These are phyloP conservation scores for Magnolia sinica DNA, from an alignment of 164 flowering plant genomes.

Conservation along the genomic window DNA sequence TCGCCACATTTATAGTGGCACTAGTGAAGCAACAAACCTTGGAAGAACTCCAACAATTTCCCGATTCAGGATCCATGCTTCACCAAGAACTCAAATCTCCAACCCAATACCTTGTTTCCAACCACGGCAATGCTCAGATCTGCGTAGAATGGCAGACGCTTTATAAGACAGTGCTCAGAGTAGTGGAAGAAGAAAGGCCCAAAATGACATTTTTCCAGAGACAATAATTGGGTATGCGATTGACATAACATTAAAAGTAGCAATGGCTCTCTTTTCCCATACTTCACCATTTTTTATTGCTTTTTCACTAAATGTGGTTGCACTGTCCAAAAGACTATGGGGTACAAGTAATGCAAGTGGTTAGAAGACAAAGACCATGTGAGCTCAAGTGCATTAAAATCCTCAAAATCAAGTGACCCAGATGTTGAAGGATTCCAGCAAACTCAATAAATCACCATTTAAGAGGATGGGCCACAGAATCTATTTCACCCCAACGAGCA, in stretches of 20 bases:
- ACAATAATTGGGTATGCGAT: slow-evolving; percentile 22
- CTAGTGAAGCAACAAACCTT: slow-evolving; percentile 22
- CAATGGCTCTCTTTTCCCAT: neutral
- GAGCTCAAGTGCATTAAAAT: neutral
- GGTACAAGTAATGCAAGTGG: neutral
- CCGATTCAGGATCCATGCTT: slow-evolving; percentile 22
- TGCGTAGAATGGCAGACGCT: slow-evolving; percentile 28
- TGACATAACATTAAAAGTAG: slow-evolving; percentile 12
- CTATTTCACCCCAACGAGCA: neutral
- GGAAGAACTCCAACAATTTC: slow-evolving; percentile 22
- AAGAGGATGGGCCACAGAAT: neutral
- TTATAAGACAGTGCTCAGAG: neutral
- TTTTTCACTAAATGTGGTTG: neutral
- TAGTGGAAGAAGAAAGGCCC: neutral
- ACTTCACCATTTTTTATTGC: neutral
- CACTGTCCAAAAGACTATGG: neutral
- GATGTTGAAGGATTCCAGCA: neutral
- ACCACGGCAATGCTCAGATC: slow-evolving; percentile 1
- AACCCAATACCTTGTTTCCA: neutral
- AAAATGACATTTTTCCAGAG: neutral
- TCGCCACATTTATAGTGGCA: neutral
- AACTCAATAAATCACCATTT: neutral
- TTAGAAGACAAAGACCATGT: neutral
- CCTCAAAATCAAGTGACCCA: neutral
- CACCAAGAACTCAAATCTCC: neutral